These are phyloP conservation scores for Neolentinus lepideus DNA, from an alignment of 1,284 basidiomycete species.

Conservation along the genomic window DNA sequence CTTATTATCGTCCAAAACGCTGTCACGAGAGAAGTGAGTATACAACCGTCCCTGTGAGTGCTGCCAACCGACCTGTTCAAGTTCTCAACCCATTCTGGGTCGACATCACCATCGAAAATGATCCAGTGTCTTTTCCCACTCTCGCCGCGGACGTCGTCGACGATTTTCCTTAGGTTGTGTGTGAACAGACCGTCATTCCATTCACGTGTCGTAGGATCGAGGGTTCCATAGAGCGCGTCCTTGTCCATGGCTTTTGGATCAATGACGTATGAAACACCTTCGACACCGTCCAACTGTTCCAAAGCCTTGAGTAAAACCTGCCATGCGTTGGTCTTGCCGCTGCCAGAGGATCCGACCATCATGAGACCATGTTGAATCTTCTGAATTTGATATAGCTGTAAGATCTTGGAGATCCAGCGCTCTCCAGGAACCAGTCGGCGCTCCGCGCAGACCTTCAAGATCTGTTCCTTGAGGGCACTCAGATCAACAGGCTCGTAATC, in stretches of 20 bases:
- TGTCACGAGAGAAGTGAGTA: conserved; percentile 24
- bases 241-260: conserved; percentile 99
- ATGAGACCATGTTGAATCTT: conserved; percentile 99
- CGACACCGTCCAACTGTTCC: conserved; percentile 86
- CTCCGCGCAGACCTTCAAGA: conserved; percentile 84
- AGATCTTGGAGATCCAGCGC: conserved; percentile 91
- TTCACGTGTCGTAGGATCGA: conserved; percentile 96
- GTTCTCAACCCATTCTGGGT: conserved; percentile 99
- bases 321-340: conserved; percentile 98
- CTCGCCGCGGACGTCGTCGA: conserved; percentile 98
- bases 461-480: conserved; percentile 78
- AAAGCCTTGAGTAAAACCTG: conserved; percentile 88
- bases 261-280: conserved; percentile 94
- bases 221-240: conserved; percentile 94
- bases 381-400: conserved; percentile 98
- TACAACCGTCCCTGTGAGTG: neutral
- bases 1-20: conserved; percentile 99
- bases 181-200: conserved; percentile 99
- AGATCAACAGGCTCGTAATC: conserved; percentile 88
- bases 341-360: conserved; percentile 99
- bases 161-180: conserved; percentile 94
- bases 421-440: conserved; percentile 82
- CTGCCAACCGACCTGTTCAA: conserved; percentile 76
- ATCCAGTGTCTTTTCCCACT: conserved; percentile 98
- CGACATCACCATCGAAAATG: conserved; percentile 98